Conservation (phyloP, 2,329 filamentous ascomycete species). For the Diaporthe sp. region DNA sequence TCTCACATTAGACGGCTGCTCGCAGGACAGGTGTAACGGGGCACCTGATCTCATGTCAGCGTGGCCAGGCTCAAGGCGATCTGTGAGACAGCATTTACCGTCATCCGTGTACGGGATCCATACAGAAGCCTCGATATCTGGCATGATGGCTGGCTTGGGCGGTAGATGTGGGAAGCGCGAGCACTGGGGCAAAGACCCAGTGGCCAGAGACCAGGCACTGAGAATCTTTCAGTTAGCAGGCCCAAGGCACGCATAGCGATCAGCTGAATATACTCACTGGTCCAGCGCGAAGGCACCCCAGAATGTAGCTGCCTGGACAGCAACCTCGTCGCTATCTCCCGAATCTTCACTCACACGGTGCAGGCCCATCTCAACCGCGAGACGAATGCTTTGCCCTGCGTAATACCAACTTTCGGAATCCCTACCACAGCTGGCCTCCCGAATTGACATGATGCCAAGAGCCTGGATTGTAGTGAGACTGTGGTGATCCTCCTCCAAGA, state of each 20-base stretch:
- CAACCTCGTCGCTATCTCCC: slow-evolving; percentile 68
- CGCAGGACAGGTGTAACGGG: slow-evolving; percentile 67
- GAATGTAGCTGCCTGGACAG: slow-evolving; percentile 71
- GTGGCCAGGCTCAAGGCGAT: not conserved
- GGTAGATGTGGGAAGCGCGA: slow-evolving; percentile 70
- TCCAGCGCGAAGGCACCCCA: slow-evolving; percentile 75
- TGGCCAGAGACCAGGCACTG: slow-evolving; percentile 76
- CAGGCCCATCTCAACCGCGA: slow-evolving; percentile 80
- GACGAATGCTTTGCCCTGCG: slow-evolving; percentile 78
- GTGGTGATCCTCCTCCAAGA: slow-evolving; percentile 70
- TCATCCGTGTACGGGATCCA: slow-evolving; percentile 73
- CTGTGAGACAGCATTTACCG: slow-evolving; percentile 54
- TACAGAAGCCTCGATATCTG: slow-evolving; percentile 70
- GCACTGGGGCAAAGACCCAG: slow-evolving; percentile 72
- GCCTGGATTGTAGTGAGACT: slow-evolving; percentile 80
- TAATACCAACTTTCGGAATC: slow-evolving; percentile 82
- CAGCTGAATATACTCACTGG: slow-evolving; percentile 63
- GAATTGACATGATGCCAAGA: slow-evolving; percentile 81
- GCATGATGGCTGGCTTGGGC: slow-evolving; percentile 72
- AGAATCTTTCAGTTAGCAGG: not conserved
- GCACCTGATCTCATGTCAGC: slow-evolving; percentile 56
- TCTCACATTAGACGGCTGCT: slow-evolving; percentile 77
- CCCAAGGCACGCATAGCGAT: too few relatives aligned
- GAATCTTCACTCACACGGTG: slow-evolving; percentile 64
- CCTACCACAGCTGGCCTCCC: slow-evolving; percentile 79